Evolutionary conservation across 2,329 filamentous ascomycete genomes (phyloP).

Genomic region (Trichoderma lentiforme): DNA sequence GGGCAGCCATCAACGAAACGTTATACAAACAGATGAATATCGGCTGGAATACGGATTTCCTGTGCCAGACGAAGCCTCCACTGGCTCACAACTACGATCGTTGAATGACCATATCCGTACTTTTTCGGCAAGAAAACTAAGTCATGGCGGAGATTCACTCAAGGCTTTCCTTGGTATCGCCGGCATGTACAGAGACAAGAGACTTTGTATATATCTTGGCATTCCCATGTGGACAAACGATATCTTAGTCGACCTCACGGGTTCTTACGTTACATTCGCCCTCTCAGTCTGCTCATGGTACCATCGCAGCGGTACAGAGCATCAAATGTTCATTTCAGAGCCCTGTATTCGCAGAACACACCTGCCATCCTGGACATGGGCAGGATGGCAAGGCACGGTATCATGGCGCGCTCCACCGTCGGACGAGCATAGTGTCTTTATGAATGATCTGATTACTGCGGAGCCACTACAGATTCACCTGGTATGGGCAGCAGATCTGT

Average conservation of each 20-base stretch:
- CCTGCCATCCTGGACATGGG: conserved; percentile 17
- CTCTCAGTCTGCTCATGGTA: conserved; percentile 17
- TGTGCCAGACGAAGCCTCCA: background rate
- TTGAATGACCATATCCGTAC: conserved; percentile 15
- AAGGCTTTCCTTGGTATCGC: conserved; percentile 15
- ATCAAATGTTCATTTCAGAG: conserved; percentile 6
- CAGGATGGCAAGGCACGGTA: conserved; percentile 15
- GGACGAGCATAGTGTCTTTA: conserved; percentile 13
- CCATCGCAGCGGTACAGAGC: conserved; percentile 4
- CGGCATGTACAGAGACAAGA: conserved; percentile 14
- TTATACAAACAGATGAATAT: conserved; percentile 4
- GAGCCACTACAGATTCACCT: conserved; percentile 3
- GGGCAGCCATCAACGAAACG: background rate
- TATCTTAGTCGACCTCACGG: conserved; percentile 1
- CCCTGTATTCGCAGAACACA: conserved; percentile 9
- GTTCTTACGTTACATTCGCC: conserved; percentile 11
- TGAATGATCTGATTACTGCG: background rate
- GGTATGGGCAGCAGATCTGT: conserved; percentile 6
- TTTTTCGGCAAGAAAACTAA: conserved; percentile 9
- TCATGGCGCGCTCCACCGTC: conserved; percentile 17
- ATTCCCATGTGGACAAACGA: conserved; percentile 16
- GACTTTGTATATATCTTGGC: conserved; percentile 11
- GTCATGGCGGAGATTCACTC: conserved; percentile 2
- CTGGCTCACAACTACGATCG: background rate
- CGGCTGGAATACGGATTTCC: conserved; percentile 13